Evolutionary conservation across 495 filamentous ascomycete species (phyloP), one percentile per base, ranked within the genome.

Genomic region (Neurospora sp.): DNA sequence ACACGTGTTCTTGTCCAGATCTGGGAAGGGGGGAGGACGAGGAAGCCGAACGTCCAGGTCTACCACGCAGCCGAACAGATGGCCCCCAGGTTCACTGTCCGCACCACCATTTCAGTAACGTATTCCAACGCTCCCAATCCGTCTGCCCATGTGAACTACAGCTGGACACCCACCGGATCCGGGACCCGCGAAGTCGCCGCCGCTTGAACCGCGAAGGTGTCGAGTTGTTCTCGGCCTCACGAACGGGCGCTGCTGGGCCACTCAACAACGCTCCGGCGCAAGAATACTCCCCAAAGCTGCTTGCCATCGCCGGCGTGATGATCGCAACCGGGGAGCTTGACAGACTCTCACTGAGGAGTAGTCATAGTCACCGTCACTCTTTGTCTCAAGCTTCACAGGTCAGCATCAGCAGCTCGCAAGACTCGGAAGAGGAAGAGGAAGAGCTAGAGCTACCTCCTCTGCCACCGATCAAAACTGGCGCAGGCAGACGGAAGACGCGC

Each of bases 291-390:
- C 69, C 72, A 0, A 70, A 72, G 37, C 37, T 73, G 3, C 73
- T 78, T 16, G 77, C 77, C 20, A 71, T 76, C 8, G 76, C 73
- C n/a, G 76, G 76, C 22, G 68, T 78, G 53, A 77, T 74, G 73
- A 73, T 78, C n/a, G 76, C 77, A 10, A 71, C 73, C n/a, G 76
- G 69, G 1, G 76, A 77, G 61, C 73, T 77, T 1, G 74, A 78
- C 35, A 46, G 77, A 3, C 74, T 77, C 7, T 72, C 77, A 0
- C 70, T 70, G 12, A 27, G 53, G 6, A 61, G 53, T 35, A 35
- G 22, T 14, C 48, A 59, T 16, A 35, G 12, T 61, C 53, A 16
- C 11, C 11, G 22, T 61, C 22, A 16, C 5, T 61, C 48, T 61
- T 12, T 61, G 12, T 61, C 53, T 8, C 53, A 61, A 31, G 27